phyloP scores from a whole-genome alignment of 106 monocot species.

The Dendrobium officinale region DNA sequence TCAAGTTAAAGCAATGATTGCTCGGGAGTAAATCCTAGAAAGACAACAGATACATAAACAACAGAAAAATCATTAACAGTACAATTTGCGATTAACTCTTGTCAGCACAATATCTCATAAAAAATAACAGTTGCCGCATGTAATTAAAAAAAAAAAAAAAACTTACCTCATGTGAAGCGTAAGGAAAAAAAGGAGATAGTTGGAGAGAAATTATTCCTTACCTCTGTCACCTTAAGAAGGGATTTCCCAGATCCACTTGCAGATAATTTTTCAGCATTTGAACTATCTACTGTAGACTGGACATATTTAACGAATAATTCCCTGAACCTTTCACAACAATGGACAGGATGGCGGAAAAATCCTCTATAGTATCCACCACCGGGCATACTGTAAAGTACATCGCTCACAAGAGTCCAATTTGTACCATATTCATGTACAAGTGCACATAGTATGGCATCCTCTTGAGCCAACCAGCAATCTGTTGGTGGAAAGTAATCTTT shows the following conservation, averaged over 20 bases:
- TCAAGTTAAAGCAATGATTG: no score
- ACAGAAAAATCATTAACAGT: neutral
- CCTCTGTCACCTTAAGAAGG: slow-evolving; percentile 91
- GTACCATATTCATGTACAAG: slow-evolving; percentile 82
- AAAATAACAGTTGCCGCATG: neutral
- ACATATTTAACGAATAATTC: slow-evolving; percentile 85
- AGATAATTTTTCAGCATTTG: slow-evolving; percentile 44
- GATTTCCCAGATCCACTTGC: slow-evolving; percentile 62
- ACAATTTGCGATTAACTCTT: neutral
- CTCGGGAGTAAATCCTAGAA: neutral
- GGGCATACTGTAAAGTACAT: slow-evolving; percentile 45
- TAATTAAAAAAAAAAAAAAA: no score
- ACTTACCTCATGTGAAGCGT: neutral
- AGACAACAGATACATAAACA: neutral
- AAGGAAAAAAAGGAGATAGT: neutral
- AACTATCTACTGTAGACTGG: slow-evolving; percentile 35
- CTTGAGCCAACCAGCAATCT: slow-evolving; percentile 72
- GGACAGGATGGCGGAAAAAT: slow-evolving; percentile 78
- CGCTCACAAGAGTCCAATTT: slow-evolving; percentile 73
- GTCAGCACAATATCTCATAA: neutral
- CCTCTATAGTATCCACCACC: slow-evolving; percentile 75
- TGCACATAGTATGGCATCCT: slow-evolving; percentile 90
- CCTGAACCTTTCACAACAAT: slow-evolving; percentile 95
- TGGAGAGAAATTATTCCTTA: slow-evolving; percentile 12
- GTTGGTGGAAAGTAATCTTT: slow-evolving; percentile 60